Conservation (phyloP, 164 flowering plant genomes). For the Kalanchoe fedtschenkoi region DNA sequence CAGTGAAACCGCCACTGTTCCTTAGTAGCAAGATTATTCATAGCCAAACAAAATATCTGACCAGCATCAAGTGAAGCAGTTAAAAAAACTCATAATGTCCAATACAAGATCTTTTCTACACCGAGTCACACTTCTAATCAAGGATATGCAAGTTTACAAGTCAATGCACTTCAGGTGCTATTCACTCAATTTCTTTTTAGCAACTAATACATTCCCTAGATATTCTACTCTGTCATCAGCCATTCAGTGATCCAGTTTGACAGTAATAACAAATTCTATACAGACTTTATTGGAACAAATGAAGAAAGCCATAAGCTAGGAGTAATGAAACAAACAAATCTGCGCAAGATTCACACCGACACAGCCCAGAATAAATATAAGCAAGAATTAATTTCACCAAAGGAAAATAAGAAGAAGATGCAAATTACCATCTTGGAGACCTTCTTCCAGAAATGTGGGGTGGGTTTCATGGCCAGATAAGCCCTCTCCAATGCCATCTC, state of each 20-base stretch:
- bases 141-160: neutral
- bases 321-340: neutral
- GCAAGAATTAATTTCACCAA: neutral
- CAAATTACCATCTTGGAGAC: constrained; percentile 62
- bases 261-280: neutral
- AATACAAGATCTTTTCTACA: neutral
- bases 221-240: neutral
- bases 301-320: neutral
- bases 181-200: too few relatives aligned
- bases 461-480: constrained; percentile 59
- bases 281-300: neutral
- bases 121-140: neutral
- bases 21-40: neutral
- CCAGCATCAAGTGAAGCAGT: neutral
- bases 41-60: neutral
- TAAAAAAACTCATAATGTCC: neutral
- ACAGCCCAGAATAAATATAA: neutral
- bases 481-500: constrained; percentile 64
- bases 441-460: constrained; percentile 87
- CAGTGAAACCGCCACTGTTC: too few relatives aligned
- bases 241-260: neutral
- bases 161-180: neutral
- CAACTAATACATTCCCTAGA: neutral
- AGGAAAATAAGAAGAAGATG: neutral
- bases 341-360: too few relatives aligned